Evolutionary conservation across 306 rosid species (phyloP), one percentile per base, ranked within the genome.

Genomic region (Sesbania bispinosa): DNA sequence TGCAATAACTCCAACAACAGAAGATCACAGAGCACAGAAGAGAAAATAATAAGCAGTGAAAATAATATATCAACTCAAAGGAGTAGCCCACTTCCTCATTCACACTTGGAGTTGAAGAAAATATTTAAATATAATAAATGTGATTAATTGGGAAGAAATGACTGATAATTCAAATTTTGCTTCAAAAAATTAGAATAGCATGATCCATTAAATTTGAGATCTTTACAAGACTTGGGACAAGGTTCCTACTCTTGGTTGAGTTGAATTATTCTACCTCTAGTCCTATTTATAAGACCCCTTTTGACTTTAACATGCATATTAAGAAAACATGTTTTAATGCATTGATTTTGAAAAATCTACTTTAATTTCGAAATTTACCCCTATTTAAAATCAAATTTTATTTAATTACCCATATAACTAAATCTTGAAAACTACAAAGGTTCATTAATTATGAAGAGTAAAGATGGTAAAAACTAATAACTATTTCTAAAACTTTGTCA

Each of bases 201-300:
- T 5, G 23, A 10, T 61, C 42, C 78, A 21, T 47, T 73, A 73
- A 60, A 11, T 51, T 38, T 18, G 54, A 51, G 54, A 50, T 50
- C 33, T 63, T 50, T 35, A 35, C 62, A 14, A 62, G 55, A 38
- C 41, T 48, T 62, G 48, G 51, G 54, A 23, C 46, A 36, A 63
- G 43, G 65, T 62, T 61, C 29, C 43, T 41, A 24, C 58, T 58
- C 35, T 23, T 29, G 53, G 58, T 39, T 62, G 42, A 41, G 67
- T 62, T 7, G 10, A 62, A 62, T 59, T 68, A 41, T 69, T n/a
- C n/a, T n/a, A n/a, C n/a, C n/a, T n/a, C n/a, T n/a, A n/a, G n/a
- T n/a, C n/a, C n/a, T n/a, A n/a, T n/a, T n/a, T n/a, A n/a, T n/a
- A n/a, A n/a, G n/a, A n/a, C n/a, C n/a, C n/a, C n/a, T n/a, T n/a